phyloP scores from a whole-genome alignment of 2,329 filamentous ascomycete species.

The Fusarium heterosporum region DNA sequence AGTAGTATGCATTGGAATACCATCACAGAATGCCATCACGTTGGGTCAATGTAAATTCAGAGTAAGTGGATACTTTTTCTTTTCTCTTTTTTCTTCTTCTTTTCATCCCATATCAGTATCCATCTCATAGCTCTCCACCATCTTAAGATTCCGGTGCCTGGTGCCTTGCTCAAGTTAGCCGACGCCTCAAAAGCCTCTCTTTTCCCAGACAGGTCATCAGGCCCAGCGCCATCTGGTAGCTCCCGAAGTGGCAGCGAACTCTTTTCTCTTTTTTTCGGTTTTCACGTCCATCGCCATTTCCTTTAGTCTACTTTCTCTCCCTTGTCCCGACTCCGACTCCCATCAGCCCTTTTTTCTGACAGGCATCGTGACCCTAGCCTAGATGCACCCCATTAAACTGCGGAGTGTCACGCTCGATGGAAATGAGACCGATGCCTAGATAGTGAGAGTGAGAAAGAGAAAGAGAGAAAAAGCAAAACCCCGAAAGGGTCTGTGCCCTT shows the following conservation, averaged over 20 bases:
- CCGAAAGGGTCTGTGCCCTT: conserved; percentile 28
- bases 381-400: conserved; percentile 4
- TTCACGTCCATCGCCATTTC: conserved; percentile 6
- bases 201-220: conserved; percentile 24
- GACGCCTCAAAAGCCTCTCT: conserved; percentile 29
- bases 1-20: too few species aligned
- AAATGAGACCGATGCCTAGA: not conserved
- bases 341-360: conserved; percentile 9
- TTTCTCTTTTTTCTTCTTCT: not conserved
- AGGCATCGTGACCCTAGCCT: conserved; percentile 16
- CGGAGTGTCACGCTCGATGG: not conserved
- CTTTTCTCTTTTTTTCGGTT: not conserved
- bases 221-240: conserved; percentile 28
- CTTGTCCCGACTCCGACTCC: not conserved
- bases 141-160: conserved; percentile 30
- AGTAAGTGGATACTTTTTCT: conserved; percentile 12
- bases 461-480: conserved; percentile 37
- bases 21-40: too few species aligned
- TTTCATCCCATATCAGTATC: not conserved
- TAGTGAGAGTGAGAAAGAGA: not conserved
- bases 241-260: conserved; percentile 7
- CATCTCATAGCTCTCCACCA: conserved; percentile 16
- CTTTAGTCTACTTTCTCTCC: conserved; percentile 10
- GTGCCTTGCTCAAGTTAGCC: conserved; percentile 26
- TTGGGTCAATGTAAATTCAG: not conserved